These are phyloP conservation scores for Moesziomyces sp. DNA, from an alignment of 1,284 basidiomycete genomes.

Conservation along the genomic window DNA sequence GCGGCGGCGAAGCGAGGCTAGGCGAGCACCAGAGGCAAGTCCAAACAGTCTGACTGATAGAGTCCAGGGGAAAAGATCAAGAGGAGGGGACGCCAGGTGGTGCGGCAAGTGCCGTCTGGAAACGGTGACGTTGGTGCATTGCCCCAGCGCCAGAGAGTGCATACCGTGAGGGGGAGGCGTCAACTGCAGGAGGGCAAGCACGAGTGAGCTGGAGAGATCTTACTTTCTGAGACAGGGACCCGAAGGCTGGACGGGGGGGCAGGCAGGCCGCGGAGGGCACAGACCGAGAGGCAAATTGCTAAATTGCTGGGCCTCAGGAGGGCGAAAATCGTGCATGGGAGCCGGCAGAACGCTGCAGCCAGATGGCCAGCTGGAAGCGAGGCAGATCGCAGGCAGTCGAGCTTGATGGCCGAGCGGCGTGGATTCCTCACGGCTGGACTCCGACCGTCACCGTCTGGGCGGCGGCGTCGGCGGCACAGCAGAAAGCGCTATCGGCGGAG, in stretches of 20 bases:
- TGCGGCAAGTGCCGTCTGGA: background rate
- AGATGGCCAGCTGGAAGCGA: background rate
- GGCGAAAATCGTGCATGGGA: background rate
- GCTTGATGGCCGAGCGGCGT: background rate
- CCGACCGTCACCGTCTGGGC: background rate
- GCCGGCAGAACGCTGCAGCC: background rate
- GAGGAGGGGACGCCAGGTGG: background rate
- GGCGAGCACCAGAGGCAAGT: background rate
- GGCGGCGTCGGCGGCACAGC: background rate
- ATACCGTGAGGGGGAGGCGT: background rate
- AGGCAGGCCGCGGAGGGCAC: background rate
- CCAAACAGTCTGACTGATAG: background rate
- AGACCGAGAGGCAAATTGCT: background rate
- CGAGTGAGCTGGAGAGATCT: background rate
- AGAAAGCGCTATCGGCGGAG: background rate
- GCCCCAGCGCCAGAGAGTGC: background rate
- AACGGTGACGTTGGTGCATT: background rate
- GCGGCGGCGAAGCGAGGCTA: constrained; percentile 2
- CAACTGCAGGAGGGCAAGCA: background rate
- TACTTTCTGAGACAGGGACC: background rate
- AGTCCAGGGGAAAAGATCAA: background rate
- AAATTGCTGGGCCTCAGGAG: no score
- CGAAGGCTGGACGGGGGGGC: background rate
- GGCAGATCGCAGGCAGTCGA: background rate
- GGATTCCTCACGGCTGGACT: background rate